Evolutionary conservation across 345 rosid genomes (phyloP), one percentile per base, ranked within the genome.

Genomic region (Pistacia vera): DNA sequence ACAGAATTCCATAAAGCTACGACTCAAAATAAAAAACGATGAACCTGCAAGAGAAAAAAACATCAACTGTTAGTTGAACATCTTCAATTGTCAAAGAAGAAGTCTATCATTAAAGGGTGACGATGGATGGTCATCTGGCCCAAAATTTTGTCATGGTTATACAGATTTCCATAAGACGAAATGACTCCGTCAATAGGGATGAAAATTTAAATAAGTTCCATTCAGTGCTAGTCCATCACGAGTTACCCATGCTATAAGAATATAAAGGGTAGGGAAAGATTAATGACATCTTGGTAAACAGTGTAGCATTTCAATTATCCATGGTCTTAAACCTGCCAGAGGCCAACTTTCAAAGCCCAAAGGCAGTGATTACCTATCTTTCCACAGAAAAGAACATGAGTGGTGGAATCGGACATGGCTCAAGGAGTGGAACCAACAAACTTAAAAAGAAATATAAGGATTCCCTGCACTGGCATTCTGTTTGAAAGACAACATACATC

Each of bases 1-100:
- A 83, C 96, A 88, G 81, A 86, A 88, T 77, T 95, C 97, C 4
- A 95, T 67, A 48, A 93, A 91, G 49, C 64, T 86, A 28, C 97
- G 98, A 78, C 91, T 92, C 63, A 92, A 83, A 70, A 96, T 81
- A 63, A 86, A 83, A 81, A 90, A 92, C 16, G 92, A 71, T 38
- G 95, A 91, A 81, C 99, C 99, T 96, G 92, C 85, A 16, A 54
- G 74, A 56, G 59, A 30, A 58, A 66, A 66, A 76, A 60, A 54
- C 3, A 30, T 54, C 30, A 28, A 20, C 36, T 17, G 46, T 76
- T 66, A 16, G 75, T 20, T 67, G 38, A 55, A 62, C 33, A 18
- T 59, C 56, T n/a, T 38, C 18, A 63, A 7, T 62, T 10, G 51
- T 51, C 51, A 68, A 46, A 63, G 63, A 63, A 63, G 63, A 70